Conservation (phyloP, 139 green algal genomes). For the Auxenochlorella pyrenoidosa region DNA sequence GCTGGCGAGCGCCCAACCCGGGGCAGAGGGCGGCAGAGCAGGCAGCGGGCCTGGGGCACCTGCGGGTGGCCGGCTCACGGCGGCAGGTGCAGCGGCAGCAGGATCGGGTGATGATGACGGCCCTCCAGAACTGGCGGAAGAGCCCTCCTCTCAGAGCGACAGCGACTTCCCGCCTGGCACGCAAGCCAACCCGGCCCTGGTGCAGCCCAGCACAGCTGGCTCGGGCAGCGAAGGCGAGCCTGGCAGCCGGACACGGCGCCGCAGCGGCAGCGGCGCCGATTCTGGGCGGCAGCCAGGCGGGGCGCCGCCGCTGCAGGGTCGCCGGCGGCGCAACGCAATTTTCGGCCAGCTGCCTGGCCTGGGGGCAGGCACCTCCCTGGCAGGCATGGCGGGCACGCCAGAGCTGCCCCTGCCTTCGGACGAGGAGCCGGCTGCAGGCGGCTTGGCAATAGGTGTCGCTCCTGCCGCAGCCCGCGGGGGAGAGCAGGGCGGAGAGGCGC, state of each 20-base stretch:
- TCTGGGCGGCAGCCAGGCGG: background rate
- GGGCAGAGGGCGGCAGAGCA: background rate
- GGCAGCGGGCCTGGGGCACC: too few species aligned
- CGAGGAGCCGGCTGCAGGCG: background rate
- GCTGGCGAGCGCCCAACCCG: background rate
- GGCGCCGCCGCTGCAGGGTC: background rate
- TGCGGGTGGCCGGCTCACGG: background rate
- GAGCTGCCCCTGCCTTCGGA: background rate
- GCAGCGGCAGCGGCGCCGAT: background rate
- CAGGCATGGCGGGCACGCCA: background rate
- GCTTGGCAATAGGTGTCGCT: background rate
- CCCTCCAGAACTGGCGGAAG: background rate
- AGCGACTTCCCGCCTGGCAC: too few species aligned
- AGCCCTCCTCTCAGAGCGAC: background rate
- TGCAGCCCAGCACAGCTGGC: too few species aligned
- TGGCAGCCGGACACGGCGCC: background rate
- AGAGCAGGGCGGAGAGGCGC: background rate
- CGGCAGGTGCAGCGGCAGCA: background rate
- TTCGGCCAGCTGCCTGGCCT: conserved; percentile 26
- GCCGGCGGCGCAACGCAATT: conserved; percentile 17
- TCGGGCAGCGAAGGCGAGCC: background rate
- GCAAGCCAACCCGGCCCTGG: too few species aligned
- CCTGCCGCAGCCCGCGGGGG: background rate
- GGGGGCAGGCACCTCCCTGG: background rate
- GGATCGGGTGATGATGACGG: background rate